Evolutionary conservation across 257 asterid genomes (phyloP).

Genomic region (Forsythia viridissima): DNA sequence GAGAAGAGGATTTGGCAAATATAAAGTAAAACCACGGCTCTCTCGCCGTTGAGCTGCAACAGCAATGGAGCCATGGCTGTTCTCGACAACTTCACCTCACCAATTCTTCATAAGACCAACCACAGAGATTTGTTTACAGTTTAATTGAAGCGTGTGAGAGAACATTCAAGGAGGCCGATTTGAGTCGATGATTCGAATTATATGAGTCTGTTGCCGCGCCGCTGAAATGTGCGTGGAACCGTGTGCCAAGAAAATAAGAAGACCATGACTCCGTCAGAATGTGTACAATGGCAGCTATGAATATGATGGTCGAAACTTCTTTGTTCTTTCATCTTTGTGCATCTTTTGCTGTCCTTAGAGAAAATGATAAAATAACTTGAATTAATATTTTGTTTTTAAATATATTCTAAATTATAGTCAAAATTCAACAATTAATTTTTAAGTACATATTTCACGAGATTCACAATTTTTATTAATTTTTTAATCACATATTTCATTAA

Average conservation of each 20-base stretch:
- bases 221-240: neutral
- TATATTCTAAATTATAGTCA: no score
- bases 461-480: no score
- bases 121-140: neutral
- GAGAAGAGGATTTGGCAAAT: constrained; percentile 52
- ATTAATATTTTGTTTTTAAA: no score
- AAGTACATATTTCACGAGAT: no score
- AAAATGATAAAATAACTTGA: no score
- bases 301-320: neutral
- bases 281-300: neutral
- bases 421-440: no score
- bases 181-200: neutral
- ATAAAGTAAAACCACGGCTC: constrained; percentile 74
- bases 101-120: neutral
- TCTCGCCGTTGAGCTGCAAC: constrained; percentile 82
- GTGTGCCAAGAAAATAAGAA: neutral
- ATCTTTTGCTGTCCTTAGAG: no score
- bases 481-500: no score
- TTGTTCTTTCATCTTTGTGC: no score
- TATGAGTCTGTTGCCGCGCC: neutral
- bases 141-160: neutral
- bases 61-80: constrained; percentile 44
- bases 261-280: constrained; percentile 3
- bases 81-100: neutral
- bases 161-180: neutral